Percentiles rank a stretch among this genome's conserved stretches.
phyloP scores from a whole-genome alignment of 352 stramenopile genomes.

The Globisporangium cederbergense region DNA sequence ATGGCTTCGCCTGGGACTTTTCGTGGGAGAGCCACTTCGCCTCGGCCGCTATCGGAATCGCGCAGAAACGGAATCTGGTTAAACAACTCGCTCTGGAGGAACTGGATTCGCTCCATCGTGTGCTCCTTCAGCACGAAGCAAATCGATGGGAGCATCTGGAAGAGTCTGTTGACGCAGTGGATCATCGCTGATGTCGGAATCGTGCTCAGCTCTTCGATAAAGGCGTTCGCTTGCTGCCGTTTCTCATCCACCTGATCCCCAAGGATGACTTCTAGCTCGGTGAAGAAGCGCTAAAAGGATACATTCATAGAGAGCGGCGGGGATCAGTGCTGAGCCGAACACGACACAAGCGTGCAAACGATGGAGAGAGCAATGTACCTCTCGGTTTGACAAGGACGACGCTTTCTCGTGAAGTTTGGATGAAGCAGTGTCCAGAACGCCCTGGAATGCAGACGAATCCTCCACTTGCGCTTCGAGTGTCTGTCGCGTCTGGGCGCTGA shows the following conservation, averaged over 20 bases:
- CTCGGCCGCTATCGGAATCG: constrained; percentile 11
- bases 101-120: constrained; percentile 28
- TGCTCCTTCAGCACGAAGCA: constrained; percentile 46
- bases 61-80: constrained; percentile 37
- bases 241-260: constrained; percentile 33
- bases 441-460: constrained; percentile 23
- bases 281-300: constrained; percentile 28
- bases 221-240: constrained; percentile 33
- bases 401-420: neutral
- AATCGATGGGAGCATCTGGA: constrained; percentile 34
- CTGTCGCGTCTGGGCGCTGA: constrained; percentile 19
- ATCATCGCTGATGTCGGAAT: constrained; percentile 25
- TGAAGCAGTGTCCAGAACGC: constrained; percentile 21
- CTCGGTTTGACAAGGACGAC: constrained; percentile 2
- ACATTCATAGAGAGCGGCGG: neutral
- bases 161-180: constrained; percentile 24
- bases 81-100: constrained; percentile 34
- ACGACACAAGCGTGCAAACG: neutral
- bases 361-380: neutral
- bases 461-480: constrained; percentile 26
- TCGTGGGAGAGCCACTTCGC: constrained; percentile 24
- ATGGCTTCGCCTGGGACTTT: constrained; percentile 25
- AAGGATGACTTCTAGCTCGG: constrained; percentile 38
- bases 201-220: constrained; percentile 25
- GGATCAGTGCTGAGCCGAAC: neutral